Conservation (phyloP, 2,329 filamentous ascomycete genomes). For the Diaporthe humulicola region DNA sequence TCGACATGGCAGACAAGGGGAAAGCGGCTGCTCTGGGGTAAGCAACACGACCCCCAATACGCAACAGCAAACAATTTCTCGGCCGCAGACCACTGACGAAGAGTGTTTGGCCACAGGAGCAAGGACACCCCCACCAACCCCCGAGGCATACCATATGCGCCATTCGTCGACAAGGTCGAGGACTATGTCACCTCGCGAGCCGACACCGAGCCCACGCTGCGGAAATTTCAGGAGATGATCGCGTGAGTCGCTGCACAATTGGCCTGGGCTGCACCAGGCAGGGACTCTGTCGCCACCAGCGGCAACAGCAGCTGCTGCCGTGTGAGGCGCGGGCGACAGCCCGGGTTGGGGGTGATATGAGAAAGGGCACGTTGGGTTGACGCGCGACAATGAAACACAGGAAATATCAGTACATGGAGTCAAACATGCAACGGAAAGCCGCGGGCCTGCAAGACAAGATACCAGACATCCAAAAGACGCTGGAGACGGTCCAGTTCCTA, state of each 20-base stretch:
- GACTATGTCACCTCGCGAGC: conserved; percentile 85
- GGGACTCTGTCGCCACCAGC: background rate
- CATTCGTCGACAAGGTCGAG: conserved; percentile 89
- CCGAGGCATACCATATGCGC: conserved; percentile 85
- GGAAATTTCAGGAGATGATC: conserved; percentile 94
- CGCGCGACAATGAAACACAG: conserved; percentile 61
- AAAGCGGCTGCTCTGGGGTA: conserved; percentile 54
- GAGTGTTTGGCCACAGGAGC: conserved; percentile 44
- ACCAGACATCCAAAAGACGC: conserved; percentile 94
- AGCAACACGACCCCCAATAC: conserved; percentile 33
- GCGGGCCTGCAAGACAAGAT: conserved; percentile 92
- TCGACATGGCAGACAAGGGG: conserved; percentile 56
- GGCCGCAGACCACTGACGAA: conserved; percentile 11
- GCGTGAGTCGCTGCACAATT: conserved; percentile 69
- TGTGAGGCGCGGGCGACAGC: background rate
- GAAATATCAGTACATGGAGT: conserved; percentile 99
- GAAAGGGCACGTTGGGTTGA: conserved; percentile 3
- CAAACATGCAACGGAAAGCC: conserved; percentile 88
- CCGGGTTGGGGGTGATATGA: too few species aligned
- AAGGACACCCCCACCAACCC: conserved; percentile 78
- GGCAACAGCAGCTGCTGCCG: background rate
- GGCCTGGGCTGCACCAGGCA: conserved; percentile 33
- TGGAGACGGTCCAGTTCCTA: conserved; percentile 91
- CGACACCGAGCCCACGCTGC: conserved; percentile 84
- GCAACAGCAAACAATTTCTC: background rate